A percentile compares a stretch with the other conserved stretches of the same genome.
These are phyloP conservation scores for Rhynchospora pubera DNA, from an alignment of 176 grass and related monocot species.

Conservation along the genomic window DNA sequence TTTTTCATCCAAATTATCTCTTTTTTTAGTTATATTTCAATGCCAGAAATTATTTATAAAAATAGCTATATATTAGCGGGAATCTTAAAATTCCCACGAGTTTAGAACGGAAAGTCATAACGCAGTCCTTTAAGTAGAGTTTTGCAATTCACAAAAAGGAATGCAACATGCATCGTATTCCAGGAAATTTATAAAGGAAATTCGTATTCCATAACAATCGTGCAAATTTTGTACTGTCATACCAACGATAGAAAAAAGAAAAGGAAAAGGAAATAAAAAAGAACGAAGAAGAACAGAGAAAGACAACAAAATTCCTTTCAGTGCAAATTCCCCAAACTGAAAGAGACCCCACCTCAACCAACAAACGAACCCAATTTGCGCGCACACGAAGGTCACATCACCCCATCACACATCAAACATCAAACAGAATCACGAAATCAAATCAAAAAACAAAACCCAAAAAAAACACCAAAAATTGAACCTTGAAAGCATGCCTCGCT, in stretches of 20 bases:
- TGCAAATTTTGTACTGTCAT: background rate
- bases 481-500: constrained; percentile 96
- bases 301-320: background rate
- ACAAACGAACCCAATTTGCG: constrained; percentile 4
- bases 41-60: background rate
- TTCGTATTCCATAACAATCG: background rate
- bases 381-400: background rate
- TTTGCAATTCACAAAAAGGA: background rate
- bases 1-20: background rate
- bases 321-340: constrained; percentile 9
- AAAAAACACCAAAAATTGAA: background rate
- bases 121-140: background rate
- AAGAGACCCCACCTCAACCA: constrained; percentile 8
- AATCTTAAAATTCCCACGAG: background rate
- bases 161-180: constrained; percentile 4
- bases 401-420: background rate
- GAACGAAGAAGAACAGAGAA: background rate
- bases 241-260: constrained; percentile 8
- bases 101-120: background rate
- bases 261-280: constrained; percentile 19
- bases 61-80: background rate
- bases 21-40: background rate
- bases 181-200: background rate
- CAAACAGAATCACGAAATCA: constrained; percentile 1
- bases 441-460: background rate